Evolutionary conservation across 2,329 filamentous ascomycete species (phyloP), one percentile per base, ranked within the genome.

Genomic region (Arthrobotrys sinensis): DNA sequence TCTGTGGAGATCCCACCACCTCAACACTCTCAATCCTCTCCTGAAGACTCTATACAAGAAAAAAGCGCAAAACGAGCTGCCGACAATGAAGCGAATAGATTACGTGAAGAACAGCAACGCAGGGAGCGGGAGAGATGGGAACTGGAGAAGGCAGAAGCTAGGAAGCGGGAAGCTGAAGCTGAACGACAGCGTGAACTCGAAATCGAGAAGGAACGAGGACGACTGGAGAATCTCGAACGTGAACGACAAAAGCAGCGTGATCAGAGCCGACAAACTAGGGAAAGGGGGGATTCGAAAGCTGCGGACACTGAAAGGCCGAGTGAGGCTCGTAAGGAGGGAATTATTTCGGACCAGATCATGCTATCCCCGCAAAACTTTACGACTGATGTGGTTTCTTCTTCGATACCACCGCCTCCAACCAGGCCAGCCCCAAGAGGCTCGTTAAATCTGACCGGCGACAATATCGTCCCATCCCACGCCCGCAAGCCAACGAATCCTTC

Each of bases 141-240:
- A 80, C 90, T 91, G 83, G 87, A 89, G 82, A 89, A 90, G 80
- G 91, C 91, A 83, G 90, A 91, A 84, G 85, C 53, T 90, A 87
- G 64, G 89, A 91, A 19, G 89, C 91, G 86, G 90, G 93, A 79
- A 89, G 92, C 45, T 8, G 73, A 77, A 38, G 60, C 66, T 21
- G 73, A 81, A 38, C 71, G 81, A 32, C 77, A 80, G 32, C 80
- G 80, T 24, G 82, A 81, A 48, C 69, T 81, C 46, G 69, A 69
- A 14, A 46, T 36, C 82, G 85, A 77, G 40, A 88, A 88, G 79
- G 88, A 89, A 57, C 86, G 88, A 19, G 83, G 85, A 21, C 86
- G 83, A 78, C 85, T 87, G 79, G 68, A 77, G 53, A 83, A 83
- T 32, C 46, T 75, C 19, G 70, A 75, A 8, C 73, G 73, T 16